Conservation (phyloP, 2,329 filamentous ascomycete genomes). For the Diaporthe sp. region DNA sequence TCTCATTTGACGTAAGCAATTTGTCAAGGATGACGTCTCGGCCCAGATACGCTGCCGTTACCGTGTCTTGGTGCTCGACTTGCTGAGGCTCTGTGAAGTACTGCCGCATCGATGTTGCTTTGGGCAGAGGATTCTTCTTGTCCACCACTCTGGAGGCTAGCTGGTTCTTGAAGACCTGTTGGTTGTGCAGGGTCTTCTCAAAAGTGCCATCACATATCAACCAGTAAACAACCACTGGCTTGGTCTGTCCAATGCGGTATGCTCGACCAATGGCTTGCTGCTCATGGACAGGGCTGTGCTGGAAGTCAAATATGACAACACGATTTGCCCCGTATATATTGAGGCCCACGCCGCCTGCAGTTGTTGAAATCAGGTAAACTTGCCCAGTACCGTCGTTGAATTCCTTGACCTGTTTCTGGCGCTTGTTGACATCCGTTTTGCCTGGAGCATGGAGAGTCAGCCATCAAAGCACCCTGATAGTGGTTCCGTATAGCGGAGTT, state of each 20-base stretch:
- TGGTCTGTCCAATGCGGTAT: slow-evolving; percentile 85
- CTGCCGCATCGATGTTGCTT: slow-evolving; percentile 65
- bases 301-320: slow-evolving; percentile 86
- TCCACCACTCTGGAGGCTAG: slow-evolving; percentile 85
- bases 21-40: slow-evolving; percentile 72
- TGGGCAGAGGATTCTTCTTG: slow-evolving; percentile 79
- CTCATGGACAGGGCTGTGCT: slow-evolving; percentile 83
- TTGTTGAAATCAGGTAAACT: slow-evolving; percentile 85
- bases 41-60: slow-evolving; percentile 62
- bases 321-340: slow-evolving; percentile 88
- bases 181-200: slow-evolving; percentile 79
- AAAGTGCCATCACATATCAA: slow-evolving; percentile 83
- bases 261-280: slow-evolving; percentile 89
- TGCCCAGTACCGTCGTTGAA: slow-evolving; percentile 72
- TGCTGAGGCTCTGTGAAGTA: slow-evolving; percentile 70
- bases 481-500: neutral
- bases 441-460: slow-evolving; percentile 47
- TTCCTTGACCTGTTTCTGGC: slow-evolving; percentile 71
- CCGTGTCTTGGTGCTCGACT: slow-evolving; percentile 62
- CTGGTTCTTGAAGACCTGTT: slow-evolving; percentile 84
- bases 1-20: slow-evolving; percentile 51
- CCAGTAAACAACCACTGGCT: slow-evolving; percentile 86
- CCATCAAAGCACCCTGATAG: neutral
- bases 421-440: slow-evolving; percentile 60
- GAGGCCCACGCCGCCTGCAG: slow-evolving; percentile 82